These are phyloP conservation scores for Baudoinia panamericana DNA, from an alignment of 495 filamentous ascomycete genomes.

Conservation along the genomic window DNA sequence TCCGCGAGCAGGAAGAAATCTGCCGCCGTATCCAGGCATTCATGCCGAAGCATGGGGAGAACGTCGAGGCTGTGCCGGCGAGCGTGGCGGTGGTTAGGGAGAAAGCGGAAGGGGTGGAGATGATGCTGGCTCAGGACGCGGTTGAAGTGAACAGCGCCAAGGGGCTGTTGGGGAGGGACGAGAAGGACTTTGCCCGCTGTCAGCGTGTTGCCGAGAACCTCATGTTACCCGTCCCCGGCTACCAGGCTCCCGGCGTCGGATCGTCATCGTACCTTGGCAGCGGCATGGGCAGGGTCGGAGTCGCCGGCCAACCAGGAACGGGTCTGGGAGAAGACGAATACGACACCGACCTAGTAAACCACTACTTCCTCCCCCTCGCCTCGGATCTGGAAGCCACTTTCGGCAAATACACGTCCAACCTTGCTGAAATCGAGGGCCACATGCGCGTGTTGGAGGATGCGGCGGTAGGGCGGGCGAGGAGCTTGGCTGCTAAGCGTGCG, in stretches of 20 bases:
- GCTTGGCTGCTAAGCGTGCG: conserved; percentile 31
- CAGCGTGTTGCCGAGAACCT: conserved; percentile 46
- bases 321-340: conserved; percentile 38
- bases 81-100: conserved; percentile 63
- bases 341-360: conserved; percentile 48
- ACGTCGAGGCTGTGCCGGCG: conserved; percentile 51
- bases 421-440: conserved; percentile 74
- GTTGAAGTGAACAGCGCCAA: conserved; percentile 54
- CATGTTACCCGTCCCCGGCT: conserved; percentile 48
- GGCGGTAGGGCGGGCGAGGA: conserved; percentile 55
- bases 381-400: conserved; percentile 59
- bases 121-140: conserved; percentile 58
- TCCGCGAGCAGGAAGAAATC: conserved; percentile 51
- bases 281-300: background rate
- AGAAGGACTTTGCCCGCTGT: conserved; percentile 54
- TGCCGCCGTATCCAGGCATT: conserved; percentile 46
- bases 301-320: background rate
- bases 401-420: conserved; percentile 49
- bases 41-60: conserved; percentile 49
- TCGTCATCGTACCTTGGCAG: background rate
- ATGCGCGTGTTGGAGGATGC: conserved; percentile 60
- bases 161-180: conserved; percentile 50
- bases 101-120: conserved; percentile 61
- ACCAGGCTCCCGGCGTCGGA: conserved; percentile 26
- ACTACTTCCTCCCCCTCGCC: conserved; percentile 58